Evolutionary conservation across 2,329 filamentous ascomycete genomes (phyloP), one percentile per base, ranked within the genome.

Genomic region (Penicillium palitans): DNA sequence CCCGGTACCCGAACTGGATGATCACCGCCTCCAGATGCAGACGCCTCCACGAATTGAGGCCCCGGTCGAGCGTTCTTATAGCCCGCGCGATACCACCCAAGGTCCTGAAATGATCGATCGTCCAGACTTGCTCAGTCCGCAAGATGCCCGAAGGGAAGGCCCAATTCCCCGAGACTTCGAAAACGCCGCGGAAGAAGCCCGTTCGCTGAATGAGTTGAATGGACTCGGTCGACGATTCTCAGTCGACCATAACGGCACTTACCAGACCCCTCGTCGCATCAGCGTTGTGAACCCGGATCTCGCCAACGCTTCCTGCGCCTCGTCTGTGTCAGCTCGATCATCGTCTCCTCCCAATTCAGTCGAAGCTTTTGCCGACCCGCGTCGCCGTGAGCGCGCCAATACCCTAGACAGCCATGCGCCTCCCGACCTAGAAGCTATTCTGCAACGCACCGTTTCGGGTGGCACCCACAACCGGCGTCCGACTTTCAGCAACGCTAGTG

Each of bases 331-430:
- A 24, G 85, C 84, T 48, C 84, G 91, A 55, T 91, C 90, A 1
- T 80, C 85, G 2, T 98, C 95, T 6, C 93, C 93, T 12, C 95
- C 95, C 8, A 99, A 97, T 75, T 99, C 95, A 0, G 92, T 99
- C 52, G 96, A 98, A 74, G 95, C 95, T 4, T 99, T 99, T 75
- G 95, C 95, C 19, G 90, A 95, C 69, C 90, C 91, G 55, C 89
- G 91, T 51, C 90, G 91, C 59, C 88, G 93, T 59, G 90, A 93
- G 71, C 89, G 93, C 44, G 83, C 86, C 48, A 83, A 85, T 50
- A 89, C 87, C 4, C 72, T 85, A 61, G 91, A 87, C 59, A 88
- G 85, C 72, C 78, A 80, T 65, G 76, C 71, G 17, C 76, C 81
- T 35, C 83, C 84, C 3, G 81, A 84, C 35, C 67, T 84, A 15